phyloP scores from a whole-genome alignment of 176 grass and related monocot genomes.

The Musa troglodytarum region DNA sequence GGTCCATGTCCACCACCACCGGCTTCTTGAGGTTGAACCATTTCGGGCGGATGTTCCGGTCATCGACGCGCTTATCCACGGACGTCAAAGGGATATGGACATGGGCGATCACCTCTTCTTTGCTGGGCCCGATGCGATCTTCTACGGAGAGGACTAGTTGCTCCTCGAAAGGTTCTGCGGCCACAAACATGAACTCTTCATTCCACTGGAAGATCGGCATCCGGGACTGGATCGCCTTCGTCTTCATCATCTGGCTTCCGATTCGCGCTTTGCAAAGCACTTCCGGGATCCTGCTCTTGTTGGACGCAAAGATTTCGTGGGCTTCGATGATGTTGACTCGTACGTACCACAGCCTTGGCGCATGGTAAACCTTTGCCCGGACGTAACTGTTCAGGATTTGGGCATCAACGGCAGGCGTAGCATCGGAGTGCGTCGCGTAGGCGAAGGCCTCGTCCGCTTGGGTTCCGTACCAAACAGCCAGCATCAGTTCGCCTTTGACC shows the following conservation, averaged over 20 bases:
- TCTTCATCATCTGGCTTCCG: not conserved
- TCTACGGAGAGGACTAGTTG: constrained; percentile 1
- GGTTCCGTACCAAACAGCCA: constrained; percentile 7
- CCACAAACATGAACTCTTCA: constrained; percentile 8
- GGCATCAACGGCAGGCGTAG: not conserved
- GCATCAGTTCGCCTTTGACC: constrained; percentile 7
- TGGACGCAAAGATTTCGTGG: not conserved
- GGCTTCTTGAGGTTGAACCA: not conserved
- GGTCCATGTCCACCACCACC: not conserved
- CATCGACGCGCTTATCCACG: not conserved
- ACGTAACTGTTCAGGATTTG: not conserved
- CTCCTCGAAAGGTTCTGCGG: constrained; percentile 12
- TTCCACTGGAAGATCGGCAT: not conserved
- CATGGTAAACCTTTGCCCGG: constrained; percentile 13
- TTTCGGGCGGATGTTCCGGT: not conserved
- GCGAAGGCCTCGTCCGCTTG: constrained; percentile 9
- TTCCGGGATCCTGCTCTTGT: not conserved
- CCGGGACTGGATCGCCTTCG: not conserved
- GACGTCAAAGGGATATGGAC: not conserved
- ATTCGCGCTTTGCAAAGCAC: not conserved
- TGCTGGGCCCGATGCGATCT: not conserved
- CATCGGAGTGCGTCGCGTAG: not conserved
- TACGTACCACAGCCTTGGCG: constrained; percentile 9
- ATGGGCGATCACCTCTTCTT: not conserved
- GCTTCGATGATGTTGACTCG: constrained; percentile 8